Base-by-base conservation (phyloP, 495 filamentous ascomycete genomes). In the Tuber aestivum region DNA sequence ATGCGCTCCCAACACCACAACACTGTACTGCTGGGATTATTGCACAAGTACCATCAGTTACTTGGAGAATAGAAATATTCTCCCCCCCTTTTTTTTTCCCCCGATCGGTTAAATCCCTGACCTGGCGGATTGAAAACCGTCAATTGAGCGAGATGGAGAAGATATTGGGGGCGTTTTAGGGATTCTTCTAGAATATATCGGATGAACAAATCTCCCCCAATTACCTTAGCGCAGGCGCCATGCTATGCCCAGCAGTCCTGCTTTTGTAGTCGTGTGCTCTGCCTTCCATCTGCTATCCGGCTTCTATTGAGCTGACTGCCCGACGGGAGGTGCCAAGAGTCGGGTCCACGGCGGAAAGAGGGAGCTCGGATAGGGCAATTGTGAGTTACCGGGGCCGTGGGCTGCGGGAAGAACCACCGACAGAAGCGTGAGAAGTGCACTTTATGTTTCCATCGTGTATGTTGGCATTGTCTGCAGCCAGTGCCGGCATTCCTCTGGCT, bases 171-270 rank as follows among this genome's bases (percentile, higher is more conserved):
- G 50, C 50, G 50, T 61, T 61, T 61, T 61, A 61, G 50, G 50
- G 56, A 61, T 61, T 61, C 56, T 32, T 32, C n/a, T 3, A 61
- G 56, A 65, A 65, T 65, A 65, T 65, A 65, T 65, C 56, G 56
- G 56, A 65, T 65, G 56, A 65, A 65, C 56, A 65, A 65, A 65
- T 65, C 56, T 65, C 56, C 56, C 56, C 27, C 27, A 65, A 35
- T 65, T 65, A 16, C 27, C 32, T 27, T 27, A 35, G 56, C 27
- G 56, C 27, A 14, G 32, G 32, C 27, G 27, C 56, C 27, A 14
- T 65, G 56, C 27, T 35, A 32, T 65, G 56, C 27, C 1, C 56
- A 32, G 56, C 56, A 65, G 27, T 35, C 32, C 32, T 10, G 35
- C 27, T 35, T 32, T 65, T 65, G 56, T 6, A 20, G 12, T 9